Conservation (phyloP, 169 alveolate genomes). For the Plasmodium billcollinsi region DNA sequence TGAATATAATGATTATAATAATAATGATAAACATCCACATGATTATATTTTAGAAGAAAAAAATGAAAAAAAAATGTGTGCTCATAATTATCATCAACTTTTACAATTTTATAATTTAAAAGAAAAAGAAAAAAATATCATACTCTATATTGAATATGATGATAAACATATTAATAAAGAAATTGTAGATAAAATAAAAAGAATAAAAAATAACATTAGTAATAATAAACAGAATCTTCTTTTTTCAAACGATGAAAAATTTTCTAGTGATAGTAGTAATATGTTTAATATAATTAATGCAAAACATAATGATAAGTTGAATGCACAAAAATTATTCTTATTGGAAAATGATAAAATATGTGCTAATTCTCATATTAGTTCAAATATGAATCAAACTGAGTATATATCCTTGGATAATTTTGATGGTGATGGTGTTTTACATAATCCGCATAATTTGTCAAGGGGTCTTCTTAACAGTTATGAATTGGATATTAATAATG, state of each 20-base stretch:
- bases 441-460: neutral
- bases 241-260: conserved; percentile 9
- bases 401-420: conserved; percentile 3
- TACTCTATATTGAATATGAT: conserved; percentile 29
- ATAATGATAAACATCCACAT: neutral
- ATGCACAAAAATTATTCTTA: neutral
- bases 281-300: neutral
- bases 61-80: conserved; percentile 11
- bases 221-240: conserved; percentile 5
- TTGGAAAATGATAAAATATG: conserved; percentile 8
- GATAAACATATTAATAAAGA: neutral
- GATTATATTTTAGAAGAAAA: neutral
- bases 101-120: conserved; percentile 33
- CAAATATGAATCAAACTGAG: conserved; percentile 2
- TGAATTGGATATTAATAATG: neutral
- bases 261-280: conserved; percentile 10
- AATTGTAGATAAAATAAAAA: conserved; percentile 12
- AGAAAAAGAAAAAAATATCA: conserved; percentile 23
- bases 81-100: conserved; percentile 41
- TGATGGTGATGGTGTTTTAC: neutral
- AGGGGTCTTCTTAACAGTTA: neutral
- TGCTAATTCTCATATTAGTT: neutral
- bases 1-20: neutral
- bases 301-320: conserved; percentile 3
- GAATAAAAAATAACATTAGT: conserved; percentile 25